Percentiles rank a stretch among this genome's conserved stretches.
Evolutionary conservation across 176 grass and related monocot genomes (phyloP).

Genomic region (Secale cereale): DNA sequence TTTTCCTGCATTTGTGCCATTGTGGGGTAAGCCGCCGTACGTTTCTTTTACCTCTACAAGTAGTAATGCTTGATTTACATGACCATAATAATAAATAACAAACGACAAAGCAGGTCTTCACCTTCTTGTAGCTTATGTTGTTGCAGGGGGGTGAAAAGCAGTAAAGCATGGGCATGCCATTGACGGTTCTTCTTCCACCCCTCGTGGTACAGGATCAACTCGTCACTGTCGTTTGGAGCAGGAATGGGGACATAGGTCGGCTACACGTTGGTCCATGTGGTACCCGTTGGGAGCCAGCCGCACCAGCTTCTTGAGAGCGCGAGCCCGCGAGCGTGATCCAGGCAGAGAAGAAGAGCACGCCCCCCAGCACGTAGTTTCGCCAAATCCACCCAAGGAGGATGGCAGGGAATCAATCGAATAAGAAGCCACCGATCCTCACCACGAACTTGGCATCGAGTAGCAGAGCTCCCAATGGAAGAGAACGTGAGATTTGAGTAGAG

Average conservation of each 20-base stretch:
- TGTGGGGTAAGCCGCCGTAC: no score
- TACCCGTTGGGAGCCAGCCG: slow-evolving; percentile 71
- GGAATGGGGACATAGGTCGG: slow-evolving; percentile 82
- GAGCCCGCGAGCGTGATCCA: slow-evolving; percentile 42
- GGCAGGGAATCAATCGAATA: background rate
- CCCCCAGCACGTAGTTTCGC: slow-evolving; percentile 45
- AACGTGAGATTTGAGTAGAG: no score
- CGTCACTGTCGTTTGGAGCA: slow-evolving; percentile 61
- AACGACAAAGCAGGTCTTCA: background rate
- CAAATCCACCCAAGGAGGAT: slow-evolving; percentile 45
- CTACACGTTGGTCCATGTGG: slow-evolving; percentile 93
- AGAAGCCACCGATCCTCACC: background rate
- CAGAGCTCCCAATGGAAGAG: background rate
- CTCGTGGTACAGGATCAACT: slow-evolving; percentile 87
- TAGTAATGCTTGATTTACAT: background rate
- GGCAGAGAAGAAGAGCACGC: slow-evolving; percentile 37
- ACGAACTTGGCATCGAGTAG: background rate
- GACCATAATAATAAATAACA: background rate
- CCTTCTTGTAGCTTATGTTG: slow-evolving; percentile 92
- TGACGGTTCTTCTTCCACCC: slow-evolving; percentile 88
- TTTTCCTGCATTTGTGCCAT: no score
- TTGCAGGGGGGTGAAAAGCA: slow-evolving; percentile 87
- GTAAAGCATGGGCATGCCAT: slow-evolving; percentile 76
- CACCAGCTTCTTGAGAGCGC: slow-evolving; percentile 45
- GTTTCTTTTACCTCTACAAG: background rate